These are phyloP conservation scores for Cladosporium colombiae DNA, from an alignment of 2,329 filamentous ascomycete genomes.

Conservation along the genomic window DNA sequence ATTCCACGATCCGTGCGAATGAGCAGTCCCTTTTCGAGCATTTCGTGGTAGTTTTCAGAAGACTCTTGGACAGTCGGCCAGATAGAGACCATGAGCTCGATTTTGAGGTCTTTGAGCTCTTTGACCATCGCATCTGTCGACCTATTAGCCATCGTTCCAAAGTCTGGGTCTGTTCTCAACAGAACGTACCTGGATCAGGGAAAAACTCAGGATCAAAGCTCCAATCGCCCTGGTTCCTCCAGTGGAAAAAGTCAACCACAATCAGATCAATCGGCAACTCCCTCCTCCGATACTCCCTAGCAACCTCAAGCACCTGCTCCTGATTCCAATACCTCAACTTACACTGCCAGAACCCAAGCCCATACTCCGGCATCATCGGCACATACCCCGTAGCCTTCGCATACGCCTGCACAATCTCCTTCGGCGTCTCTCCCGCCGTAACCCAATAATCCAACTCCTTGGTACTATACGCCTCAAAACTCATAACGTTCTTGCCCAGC, in stretches of 20 bases:
- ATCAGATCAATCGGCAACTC: constrained; percentile 63
- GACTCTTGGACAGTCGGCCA: constrained; percentile 66
- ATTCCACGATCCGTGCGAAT: constrained; percentile 63
- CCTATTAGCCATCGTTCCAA: background rate
- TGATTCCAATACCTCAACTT: constrained; percentile 67
- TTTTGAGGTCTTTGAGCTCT: constrained; percentile 58
- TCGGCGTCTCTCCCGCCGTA: constrained; percentile 58
- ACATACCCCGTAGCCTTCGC: constrained; percentile 58
- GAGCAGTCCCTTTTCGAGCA: constrained; percentile 62
- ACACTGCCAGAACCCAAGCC: constrained; percentile 69
- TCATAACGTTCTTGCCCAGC: constrained; percentile 62
- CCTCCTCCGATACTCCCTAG: constrained; percentile 59
- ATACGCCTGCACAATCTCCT: constrained; percentile 59
- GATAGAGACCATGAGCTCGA: constrained; percentile 69
- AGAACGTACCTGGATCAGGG: constrained; percentile 53
- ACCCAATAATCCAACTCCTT: constrained; percentile 65
- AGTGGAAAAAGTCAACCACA: constrained; percentile 70
- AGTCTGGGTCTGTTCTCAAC: background rate
- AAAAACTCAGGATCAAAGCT: constrained; percentile 61
- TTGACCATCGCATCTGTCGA: constrained; percentile 60
- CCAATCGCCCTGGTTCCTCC: constrained; percentile 68
- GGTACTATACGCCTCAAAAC: constrained; percentile 62
- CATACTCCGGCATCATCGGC: constrained; percentile 69
- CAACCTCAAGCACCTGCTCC: constrained; percentile 62
- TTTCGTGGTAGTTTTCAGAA: constrained; percentile 62